Evolutionary conservation across 129 eudicot genomes (phyloP).

Genomic region (Saussurea involucrata): DNA sequence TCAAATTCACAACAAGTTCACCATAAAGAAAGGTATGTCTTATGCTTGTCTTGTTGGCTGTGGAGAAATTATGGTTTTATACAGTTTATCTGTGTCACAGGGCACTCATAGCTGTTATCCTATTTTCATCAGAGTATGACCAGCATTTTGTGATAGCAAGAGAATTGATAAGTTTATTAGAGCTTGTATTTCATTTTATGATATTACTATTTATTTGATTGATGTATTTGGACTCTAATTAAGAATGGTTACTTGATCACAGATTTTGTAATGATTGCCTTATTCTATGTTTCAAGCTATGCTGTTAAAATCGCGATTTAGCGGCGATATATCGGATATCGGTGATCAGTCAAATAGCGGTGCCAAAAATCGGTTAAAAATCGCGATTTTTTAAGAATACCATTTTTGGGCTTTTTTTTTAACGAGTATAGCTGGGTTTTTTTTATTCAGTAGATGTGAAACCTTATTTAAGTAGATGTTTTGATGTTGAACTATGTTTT

Average conservation of each 20-base stretch:
- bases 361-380: no score
- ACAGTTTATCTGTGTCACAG: background rate
- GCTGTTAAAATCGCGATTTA: no score
- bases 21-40: conserved; percentile 69
- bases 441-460: no score
- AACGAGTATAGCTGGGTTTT: no score
- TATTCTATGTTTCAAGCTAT: background rate
- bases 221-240: background rate
- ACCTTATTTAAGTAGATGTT: no score
- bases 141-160: background rate
- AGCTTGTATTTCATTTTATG: background rate
- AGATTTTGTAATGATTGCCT: background rate
- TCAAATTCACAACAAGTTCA: conserved; percentile 62
- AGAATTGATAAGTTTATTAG: conserved; percentile 1
- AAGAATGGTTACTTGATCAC: background rate
- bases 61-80: background rate
- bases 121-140: background rate
- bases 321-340: no score
- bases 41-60: background rate
- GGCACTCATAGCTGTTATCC: background rate
- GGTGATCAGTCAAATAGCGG: no score
- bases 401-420: no score
- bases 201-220: background rate
- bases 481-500: no score
- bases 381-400: no score